Base-by-base conservation (phyloP, 2,329 filamentous ascomycete species). In the Monosporascus sp. region DNA sequence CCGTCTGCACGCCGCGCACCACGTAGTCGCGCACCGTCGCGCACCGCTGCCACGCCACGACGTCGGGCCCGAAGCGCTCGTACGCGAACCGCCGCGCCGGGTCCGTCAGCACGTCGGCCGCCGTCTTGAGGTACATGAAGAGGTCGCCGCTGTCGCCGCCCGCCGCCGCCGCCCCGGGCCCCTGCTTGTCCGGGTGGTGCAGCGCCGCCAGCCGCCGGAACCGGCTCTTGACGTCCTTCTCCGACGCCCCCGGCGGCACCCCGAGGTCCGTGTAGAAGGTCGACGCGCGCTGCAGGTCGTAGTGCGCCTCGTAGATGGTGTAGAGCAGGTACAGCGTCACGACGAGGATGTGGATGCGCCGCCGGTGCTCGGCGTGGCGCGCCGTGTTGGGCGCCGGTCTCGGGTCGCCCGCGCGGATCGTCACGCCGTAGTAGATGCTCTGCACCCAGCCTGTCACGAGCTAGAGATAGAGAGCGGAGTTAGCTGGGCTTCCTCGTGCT, bases 221-320 rank as follows among this genome's bases (percentile, higher is more conserved):
- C 51, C 85, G 84, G 22, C 87, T 87, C 72, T 95, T 94, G 67
- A 99, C 82, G 14, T 87, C 84, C 62, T 82, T 82, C 50, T 96
- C 90, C 50, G 82, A 79, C 11, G 88, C 87, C 52, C 80, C 70
- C 38, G 86, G 77, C 14, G 85, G 76, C 0, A 97, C 81, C 37
- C 84, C 84, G 0, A 99, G 81, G 58, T 87, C 81, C 47, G 82
- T 76, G 74, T 97, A 97, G 74, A 88, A 96, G 69, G 90, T 85
- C 18, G 87, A 84, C 1, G 78, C 75, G 45, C 79, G 75, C 57
- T 83, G 87, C 27, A 96, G 79, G 58, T 90, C 84, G 74, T 89
- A 84, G 77, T 96, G 89, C 64, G 90, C 88, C 73, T 97, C 93
- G 74, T 92, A 94, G 63, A 97, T 84, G 47, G 91, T 96, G 77